These are phyloP conservation scores for Anastatica hierochuntica DNA, from an alignment of 345 rosid genomes.

Conservation along the genomic window DNA sequence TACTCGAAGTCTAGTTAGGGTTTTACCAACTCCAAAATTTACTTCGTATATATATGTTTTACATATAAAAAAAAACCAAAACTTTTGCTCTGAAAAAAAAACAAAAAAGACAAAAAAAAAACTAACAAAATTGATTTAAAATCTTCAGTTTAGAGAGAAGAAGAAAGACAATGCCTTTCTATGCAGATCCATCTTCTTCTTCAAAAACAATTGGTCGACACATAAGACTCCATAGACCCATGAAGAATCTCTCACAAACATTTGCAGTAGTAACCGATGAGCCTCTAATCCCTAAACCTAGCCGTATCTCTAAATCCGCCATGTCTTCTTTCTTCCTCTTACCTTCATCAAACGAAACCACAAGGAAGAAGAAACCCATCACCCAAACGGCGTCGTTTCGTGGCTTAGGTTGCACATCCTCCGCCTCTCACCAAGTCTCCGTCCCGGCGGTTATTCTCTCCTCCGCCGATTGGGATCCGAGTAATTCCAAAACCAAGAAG, in stretches of 20 bases:
- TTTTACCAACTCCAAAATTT: too few relatives aligned
- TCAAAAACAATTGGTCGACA: conserved; percentile 39
- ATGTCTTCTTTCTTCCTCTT: conserved; percentile 31
- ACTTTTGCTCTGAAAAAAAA: too few relatives aligned
- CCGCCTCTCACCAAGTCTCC: conserved; percentile 72
- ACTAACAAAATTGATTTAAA: too few relatives aligned
- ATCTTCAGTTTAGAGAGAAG: too few relatives aligned
- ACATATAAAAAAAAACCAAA: too few relatives aligned
- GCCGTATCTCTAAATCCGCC: conserved; percentile 31
- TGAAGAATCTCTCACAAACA: conserved; percentile 35
- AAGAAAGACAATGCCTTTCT: conserved; percentile 40
- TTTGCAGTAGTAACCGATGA: conserved; percentile 23
- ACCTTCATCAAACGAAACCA: conserved; percentile 25
- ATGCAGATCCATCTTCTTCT: conserved; percentile 35
- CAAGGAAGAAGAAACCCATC: conserved; percentile 44
- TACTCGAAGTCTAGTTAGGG: too few relatives aligned
- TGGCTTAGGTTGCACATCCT: conserved; percentile 66
- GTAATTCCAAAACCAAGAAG: conserved; percentile 34
- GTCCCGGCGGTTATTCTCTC: conserved; percentile 70
- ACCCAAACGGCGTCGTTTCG: conserved; percentile 42
- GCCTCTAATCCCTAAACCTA: conserved; percentile 32
- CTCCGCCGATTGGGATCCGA: conserved; percentile 71
- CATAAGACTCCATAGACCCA: conserved; percentile 41
- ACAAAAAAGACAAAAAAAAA: too few relatives aligned
- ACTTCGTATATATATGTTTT: too few relatives aligned